Evolutionary conservation across 177 flowering plant species (phyloP).

Genomic region (Tripterygium wilfordii): DNA sequence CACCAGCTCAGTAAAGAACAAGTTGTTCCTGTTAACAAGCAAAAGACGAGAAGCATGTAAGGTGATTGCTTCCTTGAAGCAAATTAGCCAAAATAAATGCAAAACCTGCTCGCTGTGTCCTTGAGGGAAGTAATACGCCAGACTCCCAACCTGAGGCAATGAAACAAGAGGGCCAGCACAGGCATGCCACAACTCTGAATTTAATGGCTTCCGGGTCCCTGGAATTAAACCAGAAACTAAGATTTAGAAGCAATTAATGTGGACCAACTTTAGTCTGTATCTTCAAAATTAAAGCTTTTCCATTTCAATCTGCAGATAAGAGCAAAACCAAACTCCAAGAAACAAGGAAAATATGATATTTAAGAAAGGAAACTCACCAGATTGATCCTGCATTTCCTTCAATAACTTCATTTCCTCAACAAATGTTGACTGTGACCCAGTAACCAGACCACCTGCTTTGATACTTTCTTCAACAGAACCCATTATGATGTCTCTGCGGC

Average conservation of each 20-base stretch:
- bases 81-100: constrained; percentile 10
- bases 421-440: constrained; percentile 32
- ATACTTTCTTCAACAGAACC: constrained; percentile 51
- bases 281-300: constrained; percentile 4
- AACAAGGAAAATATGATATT: not conserved
- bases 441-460: constrained; percentile 34
- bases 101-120: constrained; percentile 97
- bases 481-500: constrained; percentile 15
- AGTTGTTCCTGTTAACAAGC: too few species aligned
- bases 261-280: not conserved
- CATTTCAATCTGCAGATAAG: not conserved
- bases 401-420: constrained; percentile 79
- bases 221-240: constrained; percentile 15
- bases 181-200: constrained; percentile 96
- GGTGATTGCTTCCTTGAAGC: too few species aligned
- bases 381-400: constrained; percentile 77
- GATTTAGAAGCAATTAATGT: not conserved
- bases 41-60: too few species aligned
- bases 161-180: constrained; percentile 97
- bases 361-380: constrained; percentile 48
- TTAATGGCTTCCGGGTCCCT: constrained; percentile 60
- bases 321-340: not conserved
- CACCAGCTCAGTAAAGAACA: too few species aligned
- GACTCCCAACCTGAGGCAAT: constrained; percentile 86
- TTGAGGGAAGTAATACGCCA: constrained; percentile 88